A percentile compares a stretch with the other conserved stretches of the same genome.
These are phyloP conservation scores for Teunomyces panamensis DNA, from an alignment of 805 yeast genomes.

Conservation along the genomic window DNA sequence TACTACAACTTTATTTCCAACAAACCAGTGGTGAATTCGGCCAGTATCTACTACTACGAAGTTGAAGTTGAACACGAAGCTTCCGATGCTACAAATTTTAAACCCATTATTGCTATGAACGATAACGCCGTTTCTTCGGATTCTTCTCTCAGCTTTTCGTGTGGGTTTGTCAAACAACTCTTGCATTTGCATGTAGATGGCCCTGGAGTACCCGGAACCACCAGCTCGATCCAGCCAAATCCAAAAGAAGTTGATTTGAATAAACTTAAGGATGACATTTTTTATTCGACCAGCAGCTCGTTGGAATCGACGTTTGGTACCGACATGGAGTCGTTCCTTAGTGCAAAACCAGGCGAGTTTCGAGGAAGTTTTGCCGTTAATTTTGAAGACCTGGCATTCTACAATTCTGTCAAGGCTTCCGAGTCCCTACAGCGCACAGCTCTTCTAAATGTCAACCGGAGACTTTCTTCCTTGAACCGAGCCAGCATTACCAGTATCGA, in stretches of 20 bases:
- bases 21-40: slow-evolving; percentile 27
- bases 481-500: slow-evolving; percentile 25
- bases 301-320: slow-evolving; percentile 10
- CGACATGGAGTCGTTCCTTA: slow-evolving; percentile 23
- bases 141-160: slow-evolving; percentile 28
- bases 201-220: neutral
- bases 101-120: slow-evolving; percentile 31
- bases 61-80: slow-evolving; percentile 34
- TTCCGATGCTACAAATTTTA: slow-evolving; percentile 27
- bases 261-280: slow-evolving; percentile 25
- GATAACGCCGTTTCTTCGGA: slow-evolving; percentile 34
- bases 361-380: slow-evolving; percentile 41
- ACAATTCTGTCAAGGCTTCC: slow-evolving; percentile 32
- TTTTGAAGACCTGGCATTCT: slow-evolving; percentile 38
- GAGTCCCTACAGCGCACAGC: slow-evolving; percentile 30
- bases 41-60: slow-evolving; percentile 42
- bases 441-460: slow-evolving; percentile 34
- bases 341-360: slow-evolving; percentile 38
- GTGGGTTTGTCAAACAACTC: slow-evolving; percentile 32
- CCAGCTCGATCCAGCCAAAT: neutral
- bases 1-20: slow-evolving; percentile 39
- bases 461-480: slow-evolving; percentile 31
- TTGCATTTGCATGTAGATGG: slow-evolving; percentile 19
- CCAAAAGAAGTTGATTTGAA: slow-evolving; percentile 27
- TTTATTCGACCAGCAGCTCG: slow-evolving; percentile 12